Evolutionary conservation across 805 yeast genomes (phyloP).

Genomic region (Wickerhamomyces strasburgensis): DNA sequence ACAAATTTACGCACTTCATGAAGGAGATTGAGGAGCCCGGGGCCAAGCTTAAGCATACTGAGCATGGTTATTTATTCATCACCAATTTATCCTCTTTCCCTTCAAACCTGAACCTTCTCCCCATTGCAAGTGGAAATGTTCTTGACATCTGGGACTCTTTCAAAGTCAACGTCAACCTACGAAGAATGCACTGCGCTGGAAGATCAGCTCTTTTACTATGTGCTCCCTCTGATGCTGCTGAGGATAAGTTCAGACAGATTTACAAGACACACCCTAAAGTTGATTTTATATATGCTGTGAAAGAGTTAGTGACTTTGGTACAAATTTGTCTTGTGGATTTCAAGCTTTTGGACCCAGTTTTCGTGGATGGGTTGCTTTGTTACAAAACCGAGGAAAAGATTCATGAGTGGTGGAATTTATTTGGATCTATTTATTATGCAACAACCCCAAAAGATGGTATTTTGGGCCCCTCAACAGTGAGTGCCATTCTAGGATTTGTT

Average conservation of each 20-base stretch:
- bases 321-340: slow-evolving; percentile 79
- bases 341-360: slow-evolving; percentile 59
- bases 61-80: slow-evolving; percentile 61
- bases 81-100: slow-evolving; percentile 82
- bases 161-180: slow-evolving; percentile 69
- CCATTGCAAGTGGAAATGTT: slow-evolving; percentile 54
- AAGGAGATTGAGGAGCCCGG: slow-evolving; percentile 61
- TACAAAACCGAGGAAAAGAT: slow-evolving; percentile 70
- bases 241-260: slow-evolving; percentile 74
- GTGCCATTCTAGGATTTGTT: slow-evolving; percentile 76
- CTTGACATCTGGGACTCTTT: slow-evolving; percentile 49
- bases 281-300: slow-evolving; percentile 23
- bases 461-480: slow-evolving; percentile 62
- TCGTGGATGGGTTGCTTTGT: slow-evolving; percentile 84
- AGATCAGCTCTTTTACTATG: slow-evolving; percentile 70
- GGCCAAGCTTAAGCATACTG: slow-evolving; percentile 62
- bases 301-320: slow-evolving; percentile 64
- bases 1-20: slow-evolving; percentile 52
- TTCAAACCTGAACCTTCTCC: slow-evolving; percentile 64
- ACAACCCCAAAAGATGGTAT: slow-evolving; percentile 43
- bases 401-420: slow-evolving; percentile 72
- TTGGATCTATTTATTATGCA: slow-evolving; percentile 48
- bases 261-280: slow-evolving; percentile 50
- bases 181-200: slow-evolving; percentile 78
- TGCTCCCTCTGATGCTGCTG: slow-evolving; percentile 71